Conservation (phyloP, 805 yeast species). For the Ogataea nitratoaversa region DNA sequence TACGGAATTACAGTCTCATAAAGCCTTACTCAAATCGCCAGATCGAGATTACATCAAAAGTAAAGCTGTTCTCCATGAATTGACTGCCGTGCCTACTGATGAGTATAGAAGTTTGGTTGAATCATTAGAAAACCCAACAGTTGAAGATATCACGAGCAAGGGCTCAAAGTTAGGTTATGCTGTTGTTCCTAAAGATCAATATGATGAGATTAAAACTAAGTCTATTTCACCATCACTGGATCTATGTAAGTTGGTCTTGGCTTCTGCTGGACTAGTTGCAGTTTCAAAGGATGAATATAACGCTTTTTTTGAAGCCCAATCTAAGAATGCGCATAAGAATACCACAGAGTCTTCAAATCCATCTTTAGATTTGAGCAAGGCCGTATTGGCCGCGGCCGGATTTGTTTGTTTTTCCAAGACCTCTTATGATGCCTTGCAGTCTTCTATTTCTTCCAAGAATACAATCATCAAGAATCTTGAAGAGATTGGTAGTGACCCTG, state of each 20-base stretch:
- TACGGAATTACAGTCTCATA: neutral
- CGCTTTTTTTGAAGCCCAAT: neutral
- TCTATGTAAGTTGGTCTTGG: conserved; percentile 9
- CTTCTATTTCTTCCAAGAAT: neutral
- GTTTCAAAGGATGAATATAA: conserved; percentile 9
- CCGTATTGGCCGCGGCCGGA: conserved; percentile 13
- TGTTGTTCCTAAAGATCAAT: conserved; percentile 9
- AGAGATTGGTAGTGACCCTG: neutral
- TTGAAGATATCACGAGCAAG: conserved; percentile 22
- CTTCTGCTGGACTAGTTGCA: conserved; percentile 14
- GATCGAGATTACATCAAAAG: conserved; percentile 14
- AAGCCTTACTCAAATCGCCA: neutral
- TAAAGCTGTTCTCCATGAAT: conserved; percentile 3
- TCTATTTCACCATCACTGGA: conserved; percentile 1
- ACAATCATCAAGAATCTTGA: neutral
- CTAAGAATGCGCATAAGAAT: too few species aligned
- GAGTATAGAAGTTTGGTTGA: conserved; percentile 4
- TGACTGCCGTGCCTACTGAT: conserved; percentile 4
- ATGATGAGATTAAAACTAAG: neutral
- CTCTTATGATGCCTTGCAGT: neutral
- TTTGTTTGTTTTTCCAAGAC: conserved; percentile 17
- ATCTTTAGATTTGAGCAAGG: conserved; percentile 12
- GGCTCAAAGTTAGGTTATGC: conserved; percentile 14
- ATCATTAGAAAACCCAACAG: conserved; percentile 16
- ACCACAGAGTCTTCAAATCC: conserved; percentile 16